Evolutionary conservation across 2,329 filamentous ascomycete species (phyloP), one percentile per base, ranked within the genome.

Genomic region (Blastomyces parvus): DNA sequence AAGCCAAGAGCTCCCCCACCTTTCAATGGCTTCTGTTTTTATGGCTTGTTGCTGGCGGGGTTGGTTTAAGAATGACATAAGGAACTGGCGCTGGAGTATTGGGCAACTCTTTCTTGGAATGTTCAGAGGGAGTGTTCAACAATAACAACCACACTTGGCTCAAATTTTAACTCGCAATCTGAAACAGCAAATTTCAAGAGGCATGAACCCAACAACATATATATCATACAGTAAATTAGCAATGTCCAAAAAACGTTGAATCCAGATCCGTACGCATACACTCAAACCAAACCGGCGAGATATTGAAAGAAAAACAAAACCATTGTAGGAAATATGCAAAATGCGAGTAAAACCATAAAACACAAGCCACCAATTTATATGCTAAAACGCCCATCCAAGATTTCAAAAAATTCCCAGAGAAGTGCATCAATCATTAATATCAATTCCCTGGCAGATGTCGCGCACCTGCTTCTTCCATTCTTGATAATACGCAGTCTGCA

Each of bases 371-470:
- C 56, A 38, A 46, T 33, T 46, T 58, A 36, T 19, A 46, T 13
- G 30, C 30, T 44, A 7, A 48, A 50, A 53, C 36, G 48, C 46
- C 33, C 27, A 53, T 13, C 22, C 46, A 27, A 55, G 55, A 60
- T 19, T 52, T 38, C 59, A 8, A 27, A 52, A 14, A 0, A n/a
- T 25, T 53, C 59, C n/a, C n/a, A 36, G 36, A 48, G 9, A n/a
- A 22, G 27, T 40, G 30, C 33, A 19, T 65, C 59, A 66, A 42
- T 65, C 57, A 59, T 42, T 61, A 33, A 67, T 30, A 64, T 76
- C 70, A n/a, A 78, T 55, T 0, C 74, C 76, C 7, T 71, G 68
- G 62, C 76, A 78, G 30, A 77, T 71, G 60, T 74, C 70, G 62
- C 69, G 64, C 62, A 74, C 68, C 60, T 74, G 69, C 22, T 72